A percentile compares a stretch with the other conserved stretches of the same genome.
Evolutionary conservation across 768 basidiomycete genomes (phyloP).

Genomic region (Amanita phalloides): DNA sequence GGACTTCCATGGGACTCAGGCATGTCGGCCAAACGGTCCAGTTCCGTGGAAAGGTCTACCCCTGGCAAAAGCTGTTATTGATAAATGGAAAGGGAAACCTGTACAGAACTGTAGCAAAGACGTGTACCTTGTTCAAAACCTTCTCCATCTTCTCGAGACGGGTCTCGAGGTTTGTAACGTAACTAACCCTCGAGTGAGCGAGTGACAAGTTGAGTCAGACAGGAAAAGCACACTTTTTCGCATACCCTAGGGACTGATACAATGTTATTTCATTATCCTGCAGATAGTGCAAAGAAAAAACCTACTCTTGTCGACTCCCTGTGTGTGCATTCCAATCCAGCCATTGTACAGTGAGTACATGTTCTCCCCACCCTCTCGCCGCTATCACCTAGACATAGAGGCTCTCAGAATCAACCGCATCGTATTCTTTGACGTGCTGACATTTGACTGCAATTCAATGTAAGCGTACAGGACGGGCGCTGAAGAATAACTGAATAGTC

Average conservation of each 20-base stretch:
- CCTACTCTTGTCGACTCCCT: slow-evolving; percentile 58
- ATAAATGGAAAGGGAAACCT: slow-evolving; percentile 5
- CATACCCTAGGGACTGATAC: slow-evolving; percentile 42
- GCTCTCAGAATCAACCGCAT: not conserved
- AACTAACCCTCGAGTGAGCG: slow-evolving; percentile 26
- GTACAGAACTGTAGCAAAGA: not conserved
- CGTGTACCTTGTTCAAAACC: slow-evolving; percentile 39
- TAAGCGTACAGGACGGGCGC: not conserved
- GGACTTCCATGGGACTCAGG: slow-evolving; percentile 23
- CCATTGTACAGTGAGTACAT: slow-evolving; percentile 55
- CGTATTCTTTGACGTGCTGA: slow-evolving; percentile 11
- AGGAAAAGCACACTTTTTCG: slow-evolving; percentile 36
- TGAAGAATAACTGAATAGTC: slow-evolving; percentile 9
- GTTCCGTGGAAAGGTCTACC: slow-evolving; percentile 49
- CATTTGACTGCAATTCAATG: slow-evolving; percentile 10
- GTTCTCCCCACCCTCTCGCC: slow-evolving; percentile 50
- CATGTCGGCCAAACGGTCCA: slow-evolving; percentile 18
- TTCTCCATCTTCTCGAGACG: slow-evolving; percentile 57
- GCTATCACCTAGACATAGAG: slow-evolving; percentile 46
- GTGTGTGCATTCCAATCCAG: slow-evolving; percentile 53
- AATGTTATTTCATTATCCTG: not conserved
- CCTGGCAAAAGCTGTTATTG: slow-evolving; percentile 36
- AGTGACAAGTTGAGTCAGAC: slow-evolving; percentile 16
- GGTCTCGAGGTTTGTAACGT: slow-evolving; percentile 51
- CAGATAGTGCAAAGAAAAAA: slow-evolving; percentile 5